A percentile compares a stretch with the other conserved stretches of the same genome.
Conservation (phyloP, 176 grass and related monocot genomes). For the Eragrostis curvula region DNA sequence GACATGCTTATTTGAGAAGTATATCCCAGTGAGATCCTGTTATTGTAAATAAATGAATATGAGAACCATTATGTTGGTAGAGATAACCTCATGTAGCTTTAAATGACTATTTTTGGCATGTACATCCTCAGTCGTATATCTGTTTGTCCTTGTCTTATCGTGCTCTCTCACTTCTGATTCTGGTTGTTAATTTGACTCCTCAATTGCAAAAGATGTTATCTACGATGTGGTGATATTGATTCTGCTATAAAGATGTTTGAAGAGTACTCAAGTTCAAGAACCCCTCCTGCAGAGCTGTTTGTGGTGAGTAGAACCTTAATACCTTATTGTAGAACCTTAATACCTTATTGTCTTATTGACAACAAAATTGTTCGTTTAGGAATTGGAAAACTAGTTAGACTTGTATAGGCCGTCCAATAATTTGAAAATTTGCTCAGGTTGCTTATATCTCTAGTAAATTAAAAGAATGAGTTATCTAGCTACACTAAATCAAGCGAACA, state of each 20-base stretch:
- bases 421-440: neutral
- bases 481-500: neutral
- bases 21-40: slow-evolving; percentile 7
- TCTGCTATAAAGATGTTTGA: slow-evolving; percentile 97
- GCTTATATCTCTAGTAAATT: neutral
- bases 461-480: neutral
- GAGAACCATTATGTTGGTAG: slow-evolving; percentile 8
- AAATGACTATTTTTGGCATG: slow-evolving; percentile 14
- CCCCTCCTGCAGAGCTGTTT: slow-evolving; percentile 70
- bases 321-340: slow-evolving; percentile 15
- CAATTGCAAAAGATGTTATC: slow-evolving; percentile 75
- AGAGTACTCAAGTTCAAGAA: slow-evolving; percentile 69
- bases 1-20: slow-evolving; percentile 13
- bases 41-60: slow-evolving; percentile 6
- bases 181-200: slow-evolving; percentile 39
- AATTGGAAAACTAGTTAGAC: slow-evolving; percentile 13
- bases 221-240: slow-evolving; percentile 86
- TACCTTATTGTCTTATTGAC: too few relatives aligned
- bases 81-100: slow-evolving; percentile 31
- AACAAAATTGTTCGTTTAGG: slow-evolving; percentile 8
- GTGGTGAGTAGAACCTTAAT: slow-evolving; percentile 65
- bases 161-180: slow-evolving; percentile 36
- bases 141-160: slow-evolving; percentile 4
- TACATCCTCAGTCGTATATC: slow-evolving; percentile 5
- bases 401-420: neutral